A percentile compares a stretch with the other conserved stretches of the same genome.
These are phyloP conservation scores for Hibiscus tridactylites DNA, from an alignment of 345 rosid species.

Conservation along the genomic window DNA sequence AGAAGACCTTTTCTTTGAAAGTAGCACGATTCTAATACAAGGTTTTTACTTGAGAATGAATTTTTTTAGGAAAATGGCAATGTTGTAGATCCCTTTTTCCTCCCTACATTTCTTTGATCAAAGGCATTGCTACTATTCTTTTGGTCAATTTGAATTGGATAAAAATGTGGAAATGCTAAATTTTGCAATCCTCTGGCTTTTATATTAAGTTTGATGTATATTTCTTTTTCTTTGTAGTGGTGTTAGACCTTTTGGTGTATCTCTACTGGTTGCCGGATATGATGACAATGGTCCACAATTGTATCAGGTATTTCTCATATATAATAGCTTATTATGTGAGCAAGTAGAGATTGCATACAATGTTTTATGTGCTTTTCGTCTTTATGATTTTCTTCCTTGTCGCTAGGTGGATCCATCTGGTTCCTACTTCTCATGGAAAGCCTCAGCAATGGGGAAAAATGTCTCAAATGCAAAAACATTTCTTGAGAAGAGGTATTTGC, in stretches of 20 bases:
- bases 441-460: slow-evolving; percentile 96
- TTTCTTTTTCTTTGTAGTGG: slow-evolving; percentile 37
- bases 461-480: slow-evolving; percentile 91
- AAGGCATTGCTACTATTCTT: not conserved
- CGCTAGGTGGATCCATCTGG: slow-evolving; percentile 88
- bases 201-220: not conserved
- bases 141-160: not conserved
- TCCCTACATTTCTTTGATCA: not conserved
- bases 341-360: not conserved
- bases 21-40: too few species aligned
- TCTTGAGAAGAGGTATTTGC: slow-evolving; percentile 77
- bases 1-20: not conserved
- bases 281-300: slow-evolving; percentile 95
- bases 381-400: not conserved
- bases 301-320: slow-evolving; percentile 56
- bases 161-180: not conserved
- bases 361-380: not conserved
- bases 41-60: not conserved
- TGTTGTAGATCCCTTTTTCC: not conserved
- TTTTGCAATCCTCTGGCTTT: not conserved
- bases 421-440: slow-evolving; percentile 98
- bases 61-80: not conserved
- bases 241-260: slow-evolving; percentile 95
- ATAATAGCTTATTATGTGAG: not conserved
- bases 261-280: slow-evolving; percentile 79